Conservation (phyloP, 371 early-diverging fungal species). For the Mortierella sp. region DNA sequence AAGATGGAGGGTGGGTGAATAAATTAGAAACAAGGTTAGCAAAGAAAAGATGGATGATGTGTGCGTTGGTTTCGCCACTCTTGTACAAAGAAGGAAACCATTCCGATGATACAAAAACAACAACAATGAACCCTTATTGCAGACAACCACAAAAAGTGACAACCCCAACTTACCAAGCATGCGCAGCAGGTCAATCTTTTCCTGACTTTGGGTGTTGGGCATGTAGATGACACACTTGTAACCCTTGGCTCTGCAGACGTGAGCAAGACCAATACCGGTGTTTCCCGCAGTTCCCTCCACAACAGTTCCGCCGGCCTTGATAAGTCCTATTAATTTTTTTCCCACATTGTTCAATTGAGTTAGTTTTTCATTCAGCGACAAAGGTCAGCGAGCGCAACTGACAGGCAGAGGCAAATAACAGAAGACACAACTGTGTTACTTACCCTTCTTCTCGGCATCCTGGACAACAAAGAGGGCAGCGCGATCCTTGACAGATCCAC, state of each 20-base stretch:
- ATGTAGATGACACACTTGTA: constrained; percentile 97
- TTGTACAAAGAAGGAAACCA: constrained; percentile 15
- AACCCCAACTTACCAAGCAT: constrained; percentile 76
- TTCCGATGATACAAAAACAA: constrained; percentile 8
- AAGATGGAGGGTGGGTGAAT: constrained; percentile 7
- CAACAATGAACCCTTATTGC: background rate
- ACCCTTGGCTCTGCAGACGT: constrained; percentile 95
- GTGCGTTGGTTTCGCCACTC: no score
- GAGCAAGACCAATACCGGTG: constrained; percentile 97
- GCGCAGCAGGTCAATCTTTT: constrained; percentile 92
- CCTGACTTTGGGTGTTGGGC: constrained; percentile 97
- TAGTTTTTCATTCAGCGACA: no score
- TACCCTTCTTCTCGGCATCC: constrained; percentile 88
- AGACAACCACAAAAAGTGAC: background rate
- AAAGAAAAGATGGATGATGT: no score
- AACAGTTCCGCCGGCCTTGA: constrained; percentile 93
- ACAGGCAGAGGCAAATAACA: no score
- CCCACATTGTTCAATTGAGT: background rate
- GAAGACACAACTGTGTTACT: background rate
- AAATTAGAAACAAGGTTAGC: constrained; percentile 20
- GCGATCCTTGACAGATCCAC: constrained; percentile 97
- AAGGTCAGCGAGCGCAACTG: no score
- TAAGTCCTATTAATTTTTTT: constrained; percentile 65
- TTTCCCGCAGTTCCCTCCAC: constrained; percentile 98
- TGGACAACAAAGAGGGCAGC: constrained; percentile 94